Evolutionary conservation across 306 rosid genomes (phyloP), one percentile per base, ranked within the genome.

Genomic region (Delonix regia): DNA sequence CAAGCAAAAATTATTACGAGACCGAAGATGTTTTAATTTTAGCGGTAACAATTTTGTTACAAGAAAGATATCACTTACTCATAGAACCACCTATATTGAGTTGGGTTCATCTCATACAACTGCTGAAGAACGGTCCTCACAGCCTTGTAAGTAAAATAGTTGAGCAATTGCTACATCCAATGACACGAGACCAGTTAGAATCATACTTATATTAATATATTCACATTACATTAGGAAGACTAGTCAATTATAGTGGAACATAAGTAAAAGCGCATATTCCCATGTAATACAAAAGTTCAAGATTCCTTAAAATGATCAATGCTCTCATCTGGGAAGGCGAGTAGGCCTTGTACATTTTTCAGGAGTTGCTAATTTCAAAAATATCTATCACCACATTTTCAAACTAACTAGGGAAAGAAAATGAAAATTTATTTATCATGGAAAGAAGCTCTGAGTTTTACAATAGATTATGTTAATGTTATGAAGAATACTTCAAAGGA

Each of bases 71-170:
- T 27, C 28, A 89, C 99, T 86, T 91, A 95, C 99, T 95, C 88
- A 11, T 95, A 95, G 70, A 95, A 85, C 97, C 97, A 95, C 53
- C 92, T 88, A 81, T 95, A 93, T 49, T 91, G 86, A 2, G 92
- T 88, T 3, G 99, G 99, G n/a, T 95, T 92, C 98, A 95, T 95
- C 85, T 95, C 99, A 76, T 95, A 88, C 39, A 95, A 78, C 84
- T 95, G 99, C 84, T 84, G 90, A 86, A 95, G 86, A 64, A 95
- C 99, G 42, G 96, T 92, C 94, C 97, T 88, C 84, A 86, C 97
- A 73, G 99, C 99, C 85, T 92, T 92, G 82, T 87, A 86, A 3
- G 99, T 95, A 87, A 95, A 95, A 78, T 95, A 95, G 82, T 92
- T 95, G 86, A 95, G 89, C 68, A 92, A 11, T 95, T 95, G 99